Conservation (phyloP, 495 filamentous ascomycete species). For the Talaromyces stipitatus region DNA sequence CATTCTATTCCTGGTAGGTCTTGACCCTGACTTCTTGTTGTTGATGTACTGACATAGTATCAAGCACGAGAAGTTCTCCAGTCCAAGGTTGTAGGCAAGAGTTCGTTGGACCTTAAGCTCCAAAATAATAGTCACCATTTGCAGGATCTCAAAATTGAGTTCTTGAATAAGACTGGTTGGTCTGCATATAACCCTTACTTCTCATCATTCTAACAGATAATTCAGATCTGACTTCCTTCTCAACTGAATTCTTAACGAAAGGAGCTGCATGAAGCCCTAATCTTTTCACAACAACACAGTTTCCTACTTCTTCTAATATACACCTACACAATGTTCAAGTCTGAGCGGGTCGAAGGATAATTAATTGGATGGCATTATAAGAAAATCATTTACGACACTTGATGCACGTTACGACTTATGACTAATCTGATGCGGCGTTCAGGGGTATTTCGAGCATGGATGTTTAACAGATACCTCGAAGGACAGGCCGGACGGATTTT, state of each 20-base stretch:
- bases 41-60: background rate
- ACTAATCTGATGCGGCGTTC: background rate
- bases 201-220: background rate
- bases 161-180: background rate
- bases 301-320: background rate
- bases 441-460: background rate
- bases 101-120: background rate
- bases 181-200: background rate
- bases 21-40: background rate
- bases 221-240: background rate
- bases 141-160: slow-evolving; percentile 3
- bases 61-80: background rate
- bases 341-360: background rate
- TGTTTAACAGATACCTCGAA: too few relatives aligned
- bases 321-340: background rate
- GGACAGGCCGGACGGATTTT: too few relatives aligned
- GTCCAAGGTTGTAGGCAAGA: background rate
- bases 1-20: background rate
- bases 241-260: background rate
- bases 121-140: background rate
- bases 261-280: background rate
- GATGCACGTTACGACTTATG: slow-evolving; percentile 2
- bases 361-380: background rate
- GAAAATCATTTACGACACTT: background rate
- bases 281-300: background rate